Evolutionary conservation across 331 rosid species (phyloP).

Genomic region (Erythrophleum ivorense): DNA sequence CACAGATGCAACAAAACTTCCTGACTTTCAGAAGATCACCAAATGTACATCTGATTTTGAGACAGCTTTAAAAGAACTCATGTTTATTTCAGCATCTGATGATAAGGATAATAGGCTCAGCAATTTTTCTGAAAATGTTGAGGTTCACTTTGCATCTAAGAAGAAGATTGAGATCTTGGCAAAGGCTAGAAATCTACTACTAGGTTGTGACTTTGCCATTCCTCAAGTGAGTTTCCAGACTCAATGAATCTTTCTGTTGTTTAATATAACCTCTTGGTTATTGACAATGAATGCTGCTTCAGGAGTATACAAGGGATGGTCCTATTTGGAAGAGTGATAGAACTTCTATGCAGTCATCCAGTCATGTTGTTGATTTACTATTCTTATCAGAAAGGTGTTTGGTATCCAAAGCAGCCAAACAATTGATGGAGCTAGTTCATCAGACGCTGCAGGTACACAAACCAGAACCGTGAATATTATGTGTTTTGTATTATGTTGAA

Average conservation of each 20-base stretch:
- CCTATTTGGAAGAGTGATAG: conserved; percentile 51
- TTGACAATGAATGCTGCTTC: conserved; percentile 40
- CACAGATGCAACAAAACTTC: conserved; percentile 94
- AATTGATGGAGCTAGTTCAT: conserved; percentile 85
- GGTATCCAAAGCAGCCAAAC: conserved; percentile 84
- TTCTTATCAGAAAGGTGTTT: conserved; percentile 82
- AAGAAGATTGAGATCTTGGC: conserved; percentile 86
- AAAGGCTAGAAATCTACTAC: conserved; percentile 82
- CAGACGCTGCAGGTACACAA: conserved; percentile 76
- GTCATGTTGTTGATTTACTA: conserved; percentile 74
- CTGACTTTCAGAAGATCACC: conserved; percentile 82
- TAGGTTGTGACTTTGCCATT: conserved; percentile 77
- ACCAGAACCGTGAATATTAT: conserved; percentile 23
- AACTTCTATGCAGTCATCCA: conserved; percentile 49
- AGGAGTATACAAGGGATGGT: conserved; percentile 67
- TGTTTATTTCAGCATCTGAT: conserved; percentile 75
- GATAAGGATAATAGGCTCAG: conserved; percentile 72
- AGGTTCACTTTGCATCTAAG: conserved; percentile 96
- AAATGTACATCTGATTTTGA: conserved; percentile 75
- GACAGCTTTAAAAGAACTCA: conserved; percentile 66
- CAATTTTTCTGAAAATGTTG: conserved; percentile 84
- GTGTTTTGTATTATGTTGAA: conserved; percentile 9
- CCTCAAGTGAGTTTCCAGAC: conserved; percentile 66
- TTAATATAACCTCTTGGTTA: conserved; percentile 26
- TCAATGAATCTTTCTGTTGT: conserved; percentile 34